Percentiles rank a stretch among this genome's conserved stretches.
phyloP scores from a whole-genome alignment of 495 filamentous ascomycete genomes.

The Penicillium desertorum region DNA sequence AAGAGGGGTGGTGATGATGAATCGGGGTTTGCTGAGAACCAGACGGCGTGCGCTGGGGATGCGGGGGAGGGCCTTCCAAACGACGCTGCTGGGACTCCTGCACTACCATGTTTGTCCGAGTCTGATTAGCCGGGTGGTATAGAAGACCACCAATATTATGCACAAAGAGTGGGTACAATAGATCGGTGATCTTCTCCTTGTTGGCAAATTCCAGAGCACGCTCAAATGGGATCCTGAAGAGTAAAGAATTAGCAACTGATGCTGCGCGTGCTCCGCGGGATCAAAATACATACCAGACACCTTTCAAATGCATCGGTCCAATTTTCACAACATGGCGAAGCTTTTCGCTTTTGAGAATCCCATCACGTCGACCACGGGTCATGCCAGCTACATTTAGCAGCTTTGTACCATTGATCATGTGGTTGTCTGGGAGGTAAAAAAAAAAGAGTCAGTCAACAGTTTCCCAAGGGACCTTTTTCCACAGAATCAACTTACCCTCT shows the following conservation, averaged over 20 bases:
- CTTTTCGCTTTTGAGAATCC: slow-evolving; percentile 97
- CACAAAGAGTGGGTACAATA: slow-evolving; percentile 93
- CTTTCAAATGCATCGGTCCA: slow-evolving; percentile 97
- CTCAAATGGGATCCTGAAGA: slow-evolving; percentile 89
- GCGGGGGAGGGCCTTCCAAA: slow-evolving; percentile 40
- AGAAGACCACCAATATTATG: slow-evolving; percentile 94
- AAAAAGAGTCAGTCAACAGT: slow-evolving; percentile 6
- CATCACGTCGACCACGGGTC: slow-evolving; percentile 93
- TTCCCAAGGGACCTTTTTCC: background rate
- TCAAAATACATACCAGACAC: slow-evolving; percentile 76
- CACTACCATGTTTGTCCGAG: slow-evolving; percentile 78
- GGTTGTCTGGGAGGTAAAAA: slow-evolving; percentile 67
- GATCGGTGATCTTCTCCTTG: slow-evolving; percentile 98
- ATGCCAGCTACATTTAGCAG: slow-evolving; percentile 96
- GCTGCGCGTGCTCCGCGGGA: background rate
- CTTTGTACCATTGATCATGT: slow-evolving; percentile 99
- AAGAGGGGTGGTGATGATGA: slow-evolving; percentile 70
- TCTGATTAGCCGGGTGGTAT: slow-evolving; percentile 90
- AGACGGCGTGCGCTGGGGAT: slow-evolving; percentile 43
- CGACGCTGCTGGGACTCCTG: slow-evolving; percentile 80
- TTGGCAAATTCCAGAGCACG: slow-evolving; percentile 96
- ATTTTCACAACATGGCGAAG: slow-evolving; percentile 97
- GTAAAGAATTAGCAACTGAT: background rate
- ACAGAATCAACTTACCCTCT: slow-evolving; percentile 64
- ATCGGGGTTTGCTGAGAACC: slow-evolving; percentile 65